These are phyloP conservation scores for Tilletia setariae DNA, from an alignment of 1,284 basidiomycete species.

Conservation along the genomic window DNA sequence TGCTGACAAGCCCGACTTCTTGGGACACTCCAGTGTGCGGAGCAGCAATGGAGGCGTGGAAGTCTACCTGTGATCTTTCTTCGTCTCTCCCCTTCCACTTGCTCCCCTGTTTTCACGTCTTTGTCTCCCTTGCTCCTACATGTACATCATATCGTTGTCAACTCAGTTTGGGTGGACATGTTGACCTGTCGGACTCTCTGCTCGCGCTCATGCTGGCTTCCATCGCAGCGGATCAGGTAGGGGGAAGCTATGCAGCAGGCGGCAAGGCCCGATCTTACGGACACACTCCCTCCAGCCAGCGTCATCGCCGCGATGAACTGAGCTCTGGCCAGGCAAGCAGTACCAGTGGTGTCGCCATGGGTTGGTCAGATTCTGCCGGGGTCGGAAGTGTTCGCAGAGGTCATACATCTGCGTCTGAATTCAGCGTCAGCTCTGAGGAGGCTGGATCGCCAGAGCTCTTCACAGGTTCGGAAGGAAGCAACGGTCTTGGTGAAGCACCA, in stretches of 20 bases:
- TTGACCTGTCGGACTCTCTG: too few species aligned
- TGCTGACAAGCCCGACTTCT: neutral
- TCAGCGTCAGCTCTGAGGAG: neutral
- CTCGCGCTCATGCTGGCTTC: too few species aligned
- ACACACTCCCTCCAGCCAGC: conserved; percentile 5
- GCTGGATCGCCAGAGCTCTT: neutral
- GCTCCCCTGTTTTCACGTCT: neutral
- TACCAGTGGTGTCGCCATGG: neutral
- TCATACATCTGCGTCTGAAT: neutral
- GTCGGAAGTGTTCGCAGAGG: neutral
- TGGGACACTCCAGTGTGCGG: neutral
- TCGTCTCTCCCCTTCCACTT: neutral
- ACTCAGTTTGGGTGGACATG: too few species aligned
- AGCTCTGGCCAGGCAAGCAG: conserved; percentile 9
- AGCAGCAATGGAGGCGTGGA: neutral
- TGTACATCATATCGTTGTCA: too few species aligned
- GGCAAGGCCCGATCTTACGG: conserved; percentile 4
- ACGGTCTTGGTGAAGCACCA: neutral
- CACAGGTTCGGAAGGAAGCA: neutral
- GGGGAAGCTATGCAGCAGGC: neutral
- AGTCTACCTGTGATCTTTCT: too few species aligned
- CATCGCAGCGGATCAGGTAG: too few species aligned
- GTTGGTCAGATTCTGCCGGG: neutral
- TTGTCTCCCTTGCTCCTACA: too few species aligned
- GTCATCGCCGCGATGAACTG: conserved; percentile 3